Evolutionary conservation across 2,329 filamentous ascomycete genomes (phyloP).

Genomic region (Neoscytalidium dimidiatum): DNA sequence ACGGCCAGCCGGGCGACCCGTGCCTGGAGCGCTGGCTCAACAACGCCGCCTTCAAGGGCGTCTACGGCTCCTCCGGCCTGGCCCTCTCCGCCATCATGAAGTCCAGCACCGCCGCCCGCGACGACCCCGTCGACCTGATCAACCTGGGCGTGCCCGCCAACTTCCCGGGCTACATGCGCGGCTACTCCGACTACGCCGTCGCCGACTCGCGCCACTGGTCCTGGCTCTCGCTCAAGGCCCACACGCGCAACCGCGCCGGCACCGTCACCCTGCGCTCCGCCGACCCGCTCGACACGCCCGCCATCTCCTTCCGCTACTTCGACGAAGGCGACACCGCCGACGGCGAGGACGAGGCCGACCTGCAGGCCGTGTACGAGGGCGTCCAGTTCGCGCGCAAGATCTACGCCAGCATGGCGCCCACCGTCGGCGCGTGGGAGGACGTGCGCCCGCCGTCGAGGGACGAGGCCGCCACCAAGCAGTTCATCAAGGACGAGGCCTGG

Average conservation of each 20-base stretch:
- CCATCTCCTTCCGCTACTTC: conserved; percentile 52
- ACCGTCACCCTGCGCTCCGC: conserved; percentile 61
- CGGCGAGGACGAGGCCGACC: conserved; percentile 50
- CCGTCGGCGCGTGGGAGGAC: conserved; percentile 42
- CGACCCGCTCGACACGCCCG: conserved; percentile 64
- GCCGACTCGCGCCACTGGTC: conserved; percentile 45
- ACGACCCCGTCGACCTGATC: conserved; percentile 55
- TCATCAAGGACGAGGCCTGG: conserved; percentile 29
- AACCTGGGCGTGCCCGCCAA: conserved; percentile 57
- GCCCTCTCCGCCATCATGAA: conserved; percentile 49
- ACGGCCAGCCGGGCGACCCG: conserved; percentile 38
- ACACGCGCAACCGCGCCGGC: conserved; percentile 63
- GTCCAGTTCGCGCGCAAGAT: conserved; percentile 53
- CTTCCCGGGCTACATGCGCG: conserved; percentile 59
- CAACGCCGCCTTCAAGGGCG: conserved; percentile 29
- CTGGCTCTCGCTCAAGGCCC: conserved; percentile 61
- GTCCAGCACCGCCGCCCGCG: conserved; percentile 37
- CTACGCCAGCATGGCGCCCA: conserved; percentile 26
- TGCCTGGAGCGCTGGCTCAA: conserved; percentile 48
- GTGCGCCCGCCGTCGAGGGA: conserved; percentile 43
- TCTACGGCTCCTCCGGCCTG: conserved; percentile 54
- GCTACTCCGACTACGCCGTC: conserved; percentile 51
- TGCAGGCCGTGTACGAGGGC: conserved; percentile 57
- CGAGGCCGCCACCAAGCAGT: conserved; percentile 44
- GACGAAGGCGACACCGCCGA: conserved; percentile 39